phyloP scores from a whole-genome alignment of 345 rosid species.

The Erysimum cheiranthoides region DNA sequence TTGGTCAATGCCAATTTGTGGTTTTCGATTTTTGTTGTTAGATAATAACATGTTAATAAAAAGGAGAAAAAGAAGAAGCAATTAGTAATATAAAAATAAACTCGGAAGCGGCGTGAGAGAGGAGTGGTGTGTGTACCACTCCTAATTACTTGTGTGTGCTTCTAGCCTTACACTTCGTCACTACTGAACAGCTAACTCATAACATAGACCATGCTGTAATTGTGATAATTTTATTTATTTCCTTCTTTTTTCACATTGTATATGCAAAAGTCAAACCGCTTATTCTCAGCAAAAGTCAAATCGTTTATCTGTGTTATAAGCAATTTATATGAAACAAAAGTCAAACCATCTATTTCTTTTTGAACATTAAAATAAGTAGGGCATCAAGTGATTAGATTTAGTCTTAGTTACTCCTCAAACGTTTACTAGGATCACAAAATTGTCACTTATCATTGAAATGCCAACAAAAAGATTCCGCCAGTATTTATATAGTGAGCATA shows the following conservation, averaged over 20 bases:
- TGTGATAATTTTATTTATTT: conserved; percentile 16
- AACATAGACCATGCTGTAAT: conserved; percentile 39
- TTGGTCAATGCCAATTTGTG: background rate
- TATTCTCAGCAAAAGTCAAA: background rate
- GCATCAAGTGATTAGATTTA: background rate
- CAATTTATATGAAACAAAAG: conserved; percentile 13
- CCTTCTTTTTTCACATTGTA: background rate
- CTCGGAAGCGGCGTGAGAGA: conserved; percentile 27
- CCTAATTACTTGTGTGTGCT: conserved; percentile 23
- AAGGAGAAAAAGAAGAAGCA: background rate
- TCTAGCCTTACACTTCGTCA: conserved; percentile 31
- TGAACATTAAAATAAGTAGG: background rate
- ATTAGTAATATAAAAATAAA: background rate
- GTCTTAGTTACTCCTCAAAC: conserved; percentile 11
- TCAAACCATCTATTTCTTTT: conserved; percentile 23
- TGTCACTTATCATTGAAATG: too few relatives aligned
- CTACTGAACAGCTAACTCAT: conserved; percentile 31
- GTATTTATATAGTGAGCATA: too few relatives aligned
- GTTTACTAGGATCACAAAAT: background rate
- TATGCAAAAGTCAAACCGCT: conserved; percentile 18
- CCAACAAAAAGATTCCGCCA: too few relatives aligned
- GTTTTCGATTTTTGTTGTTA: background rate
- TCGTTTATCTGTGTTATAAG: background rate
- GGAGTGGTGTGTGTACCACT: conserved; percentile 44
- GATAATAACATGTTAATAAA: background rate